Conservation (phyloP, 371 early-diverging fungal genomes). For the Syncephalastrum racemosum region DNA sequence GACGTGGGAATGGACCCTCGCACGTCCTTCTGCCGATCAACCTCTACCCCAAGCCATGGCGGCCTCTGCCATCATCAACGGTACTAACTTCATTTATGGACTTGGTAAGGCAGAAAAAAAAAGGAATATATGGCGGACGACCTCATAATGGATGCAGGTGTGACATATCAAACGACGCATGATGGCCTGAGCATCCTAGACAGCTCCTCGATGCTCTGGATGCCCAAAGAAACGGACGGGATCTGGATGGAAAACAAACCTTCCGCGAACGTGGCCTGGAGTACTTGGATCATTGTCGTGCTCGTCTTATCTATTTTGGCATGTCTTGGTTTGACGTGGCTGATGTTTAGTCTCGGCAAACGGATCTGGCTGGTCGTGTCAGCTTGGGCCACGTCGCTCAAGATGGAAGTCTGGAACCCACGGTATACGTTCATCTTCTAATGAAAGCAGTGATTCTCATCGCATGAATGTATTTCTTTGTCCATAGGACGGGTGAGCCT, state of each 20-base stretch:
- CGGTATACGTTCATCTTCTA: conserved; percentile 14
- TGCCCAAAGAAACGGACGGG: too few species aligned
- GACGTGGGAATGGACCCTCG: conserved; percentile 28
- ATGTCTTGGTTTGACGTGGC: background rate
- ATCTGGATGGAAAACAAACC: too few species aligned
- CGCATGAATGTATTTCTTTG: too few species aligned
- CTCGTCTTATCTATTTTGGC: conserved; percentile 4
- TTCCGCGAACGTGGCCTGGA: conserved; percentile 7
- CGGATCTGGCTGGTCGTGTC: background rate
- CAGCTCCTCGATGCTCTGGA: background rate
- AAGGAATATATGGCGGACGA: too few species aligned
- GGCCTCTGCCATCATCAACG: conserved; percentile 22
- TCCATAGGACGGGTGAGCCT: conserved; percentile 33
- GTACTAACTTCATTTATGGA: conserved; percentile 28
- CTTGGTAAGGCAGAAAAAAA: conserved; percentile 14
- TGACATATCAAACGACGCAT: conserved; percentile 31
- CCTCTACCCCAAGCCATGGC: conserved; percentile 36
- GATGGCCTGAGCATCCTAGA: conserved; percentile 35
- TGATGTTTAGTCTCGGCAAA: conserved; percentile 4
- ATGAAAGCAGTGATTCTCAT: too few species aligned
- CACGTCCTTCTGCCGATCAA: conserved; percentile 24
- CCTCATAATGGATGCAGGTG: too few species aligned
- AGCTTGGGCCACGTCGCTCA: background rate
- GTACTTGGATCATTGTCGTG: conserved; percentile 10
- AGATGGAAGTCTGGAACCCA: conserved; percentile 25